A percentile compares a stretch with the other conserved stretches of the same genome.
These are phyloP conservation scores for Xylaria polymorpha DNA, from an alignment of 2,329 filamentous ascomycete genomes.

Conservation along the genomic window DNA sequence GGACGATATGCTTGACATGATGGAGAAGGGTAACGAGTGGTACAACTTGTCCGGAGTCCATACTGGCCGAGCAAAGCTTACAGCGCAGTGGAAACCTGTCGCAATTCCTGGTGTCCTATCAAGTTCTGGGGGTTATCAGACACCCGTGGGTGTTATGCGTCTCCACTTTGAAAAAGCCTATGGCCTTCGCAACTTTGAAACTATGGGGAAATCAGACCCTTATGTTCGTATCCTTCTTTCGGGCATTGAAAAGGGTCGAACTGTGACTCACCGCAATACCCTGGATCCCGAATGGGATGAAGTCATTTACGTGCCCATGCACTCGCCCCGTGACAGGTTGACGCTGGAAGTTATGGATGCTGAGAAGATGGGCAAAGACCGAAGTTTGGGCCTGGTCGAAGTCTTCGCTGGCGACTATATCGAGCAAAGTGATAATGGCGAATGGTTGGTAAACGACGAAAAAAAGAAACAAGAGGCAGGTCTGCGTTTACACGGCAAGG, in stretches of 20 bases:
- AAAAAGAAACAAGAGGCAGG: slow-evolving; percentile 75
- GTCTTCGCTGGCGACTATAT: slow-evolving; percentile 83
- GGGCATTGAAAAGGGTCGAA: slow-evolving; percentile 89
- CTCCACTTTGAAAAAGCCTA: slow-evolving; percentile 88
- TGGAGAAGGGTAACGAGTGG: slow-evolving; percentile 95
- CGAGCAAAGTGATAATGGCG: slow-evolving; percentile 78
- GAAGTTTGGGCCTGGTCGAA: slow-evolving; percentile 85
- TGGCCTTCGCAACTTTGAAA: slow-evolving; percentile 90
- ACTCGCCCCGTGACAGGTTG: slow-evolving; percentile 84
- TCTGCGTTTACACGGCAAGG: slow-evolving; percentile 79
- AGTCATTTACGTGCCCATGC: slow-evolving; percentile 91
- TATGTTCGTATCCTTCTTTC: slow-evolving; percentile 91
- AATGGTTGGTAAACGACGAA: slow-evolving; percentile 81
- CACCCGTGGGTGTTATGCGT: slow-evolving; percentile 93
- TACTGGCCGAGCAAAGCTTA: slow-evolving; percentile 88
- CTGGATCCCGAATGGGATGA: slow-evolving; percentile 97
- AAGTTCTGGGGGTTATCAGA: slow-evolving; percentile 88
- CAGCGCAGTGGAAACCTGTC: slow-evolving; percentile 94
- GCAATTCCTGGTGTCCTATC: slow-evolving; percentile 81
- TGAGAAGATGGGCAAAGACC: slow-evolving; percentile 90
- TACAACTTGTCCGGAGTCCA: slow-evolving; percentile 86
- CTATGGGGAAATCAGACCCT: slow-evolving; percentile 95
- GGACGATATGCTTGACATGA: slow-evolving; percentile 90
- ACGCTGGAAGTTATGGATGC: slow-evolving; percentile 96
- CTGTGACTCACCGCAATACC: slow-evolving; percentile 96